These are phyloP conservation scores for Cucurbita argyrosperma DNA, from an alignment of 306 rosid genomes.

Conservation along the genomic window DNA sequence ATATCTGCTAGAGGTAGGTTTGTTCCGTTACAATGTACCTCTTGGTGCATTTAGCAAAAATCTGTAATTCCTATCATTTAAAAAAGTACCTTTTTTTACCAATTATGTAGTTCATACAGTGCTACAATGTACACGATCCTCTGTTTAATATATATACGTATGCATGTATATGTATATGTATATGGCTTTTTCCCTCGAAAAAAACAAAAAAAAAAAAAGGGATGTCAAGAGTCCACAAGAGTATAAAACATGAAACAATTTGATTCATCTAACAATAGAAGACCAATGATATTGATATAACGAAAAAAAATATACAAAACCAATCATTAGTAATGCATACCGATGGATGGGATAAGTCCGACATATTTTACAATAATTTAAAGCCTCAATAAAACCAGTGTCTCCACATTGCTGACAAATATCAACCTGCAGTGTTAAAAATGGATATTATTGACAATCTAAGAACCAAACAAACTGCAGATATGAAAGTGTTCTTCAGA, in stretches of 20 bases:
- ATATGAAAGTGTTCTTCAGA: neutral
- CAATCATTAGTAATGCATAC: slow-evolving; percentile 9
- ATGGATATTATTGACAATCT: neutral
- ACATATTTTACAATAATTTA: slow-evolving; percentile 14
- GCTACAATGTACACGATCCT: neutral
- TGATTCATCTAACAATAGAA: neutral
- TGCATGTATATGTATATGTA: neutral
- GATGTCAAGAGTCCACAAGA: neutral
- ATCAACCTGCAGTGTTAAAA: slow-evolving; percentile 9
- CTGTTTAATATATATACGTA: neutral
- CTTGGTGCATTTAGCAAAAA: neutral
- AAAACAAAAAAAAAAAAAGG: neutral
- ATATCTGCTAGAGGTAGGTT: no score
- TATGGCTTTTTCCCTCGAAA: neutral
- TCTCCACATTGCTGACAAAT: slow-evolving; percentile 23
- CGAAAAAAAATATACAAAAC: neutral
- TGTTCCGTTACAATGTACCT: no score
- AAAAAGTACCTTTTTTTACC: neutral
- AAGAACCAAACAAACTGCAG: neutral
- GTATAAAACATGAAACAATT: neutral
- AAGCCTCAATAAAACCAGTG: slow-evolving; percentile 12
- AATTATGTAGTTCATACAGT: neutral
- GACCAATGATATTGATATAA: neutral
- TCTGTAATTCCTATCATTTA: neutral
- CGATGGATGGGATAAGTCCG: slow-evolving; percentile 13